Evolutionary conservation across 257 asterid genomes (phyloP), one percentile per base, ranked within the genome.

Genomic region (Verbascum thapsus): DNA sequence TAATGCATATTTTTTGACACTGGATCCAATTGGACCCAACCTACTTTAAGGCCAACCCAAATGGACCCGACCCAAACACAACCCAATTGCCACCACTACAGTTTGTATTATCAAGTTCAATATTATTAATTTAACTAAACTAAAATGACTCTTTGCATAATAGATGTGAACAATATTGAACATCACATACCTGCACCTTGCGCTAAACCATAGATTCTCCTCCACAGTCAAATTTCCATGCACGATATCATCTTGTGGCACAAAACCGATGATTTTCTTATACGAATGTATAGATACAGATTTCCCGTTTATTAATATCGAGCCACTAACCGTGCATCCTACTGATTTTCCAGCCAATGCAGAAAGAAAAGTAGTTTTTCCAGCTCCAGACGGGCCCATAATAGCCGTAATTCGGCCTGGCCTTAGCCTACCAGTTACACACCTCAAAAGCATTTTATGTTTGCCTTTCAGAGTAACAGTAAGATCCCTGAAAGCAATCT

Each of bases 341-440:
- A 79, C 82, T 20, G 82, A 67, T 75, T 83, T 83, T 67, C 89
- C 89, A 42, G 86, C 84, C 7, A 83, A 63, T 64, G 89, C 89
- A 44, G 89, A 83, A 74, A 83, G 82, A 75, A 83, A 80, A 8
- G 89, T 83, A 0, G 89, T 83, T 58, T 83, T 83, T 44, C 88
- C 89, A 55, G 89, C 89, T 49, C 89, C 89, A 0, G 89, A 83
- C 5, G 89, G 89, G 4, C 89, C 89, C 89, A 83, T 83, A 55
- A 77, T 72, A 53, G 89, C 78, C 10, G 82, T 72, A 35, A 80
- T 75, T n/a, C 82, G 84, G 30, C 89, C 84, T 5, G 89, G 89
- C 61, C 65, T 75, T 67, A 83, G 61, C 78, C 62, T 77, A 60
- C 89, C 89, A 9, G 78, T 83, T 40, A 83, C 77, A 10, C 73